These are phyloP conservation scores for Parasitella parasitica DNA, from an alignment of 371 early-diverging fungal genomes.

Conservation along the genomic window DNA sequence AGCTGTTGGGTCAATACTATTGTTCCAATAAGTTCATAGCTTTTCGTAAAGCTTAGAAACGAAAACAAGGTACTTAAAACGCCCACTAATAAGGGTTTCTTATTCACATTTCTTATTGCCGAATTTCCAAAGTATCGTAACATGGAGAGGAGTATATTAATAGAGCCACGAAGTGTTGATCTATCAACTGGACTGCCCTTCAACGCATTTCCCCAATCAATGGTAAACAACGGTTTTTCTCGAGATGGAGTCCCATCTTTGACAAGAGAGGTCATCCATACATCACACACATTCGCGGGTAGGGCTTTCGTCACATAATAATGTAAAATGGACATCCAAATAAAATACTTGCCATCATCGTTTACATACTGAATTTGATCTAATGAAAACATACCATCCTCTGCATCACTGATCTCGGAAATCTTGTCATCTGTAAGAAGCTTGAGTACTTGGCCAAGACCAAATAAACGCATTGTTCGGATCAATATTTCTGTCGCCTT, in stretches of 20 bases:
- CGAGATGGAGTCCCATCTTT: conserved; percentile 19
- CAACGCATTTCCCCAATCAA: conserved; percentile 28
- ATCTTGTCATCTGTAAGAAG: conserved; percentile 12
- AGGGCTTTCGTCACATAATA: conserved; percentile 15
- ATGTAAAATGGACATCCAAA: conserved; percentile 39
- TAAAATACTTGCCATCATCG: conserved; percentile 22
- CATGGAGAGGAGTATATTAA: conserved; percentile 40
- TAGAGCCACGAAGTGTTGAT: conserved; percentile 21
- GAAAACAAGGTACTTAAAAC: conserved; percentile 29
- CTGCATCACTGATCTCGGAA: conserved; percentile 8
- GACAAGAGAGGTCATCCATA: conserved; percentile 26
- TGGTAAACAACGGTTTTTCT: conserved; percentile 22
- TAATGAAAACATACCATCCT: conserved; percentile 8
- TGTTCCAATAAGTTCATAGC: conserved; percentile 33
- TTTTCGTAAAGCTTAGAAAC: conserved; percentile 22
- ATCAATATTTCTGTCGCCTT: conserved; percentile 26
- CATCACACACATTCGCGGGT: conserved; percentile 23
- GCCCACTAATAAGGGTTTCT: conserved; percentile 34
- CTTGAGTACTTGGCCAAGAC: conserved; percentile 9
- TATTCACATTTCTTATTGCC: conserved; percentile 19
- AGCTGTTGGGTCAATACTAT: conserved; percentile 9
- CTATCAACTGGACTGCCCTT: conserved; percentile 17
- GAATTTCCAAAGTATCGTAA: conserved; percentile 26
- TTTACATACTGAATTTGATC: conserved; percentile 13
- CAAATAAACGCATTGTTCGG: conserved; percentile 17